phyloP scores from a whole-genome alignment of 495 filamentous ascomycete species.

The Saxophila tyrrhenica region DNA sequence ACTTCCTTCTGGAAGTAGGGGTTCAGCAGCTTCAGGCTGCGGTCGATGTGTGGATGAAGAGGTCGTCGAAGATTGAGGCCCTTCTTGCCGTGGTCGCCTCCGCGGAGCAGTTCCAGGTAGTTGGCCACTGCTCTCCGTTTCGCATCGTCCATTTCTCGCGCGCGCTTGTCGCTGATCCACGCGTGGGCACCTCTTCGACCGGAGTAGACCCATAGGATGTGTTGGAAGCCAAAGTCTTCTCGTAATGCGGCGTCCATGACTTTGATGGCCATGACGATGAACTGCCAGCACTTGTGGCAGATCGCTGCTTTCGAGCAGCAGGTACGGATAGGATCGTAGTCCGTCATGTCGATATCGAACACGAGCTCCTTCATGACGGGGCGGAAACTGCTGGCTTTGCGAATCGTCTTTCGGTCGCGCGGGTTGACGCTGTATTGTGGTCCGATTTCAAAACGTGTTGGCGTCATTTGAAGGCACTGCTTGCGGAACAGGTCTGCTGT shows the following conservation, averaged over 20 bases:
- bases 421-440: conserved; percentile 91
- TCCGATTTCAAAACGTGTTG: conserved; percentile 93
- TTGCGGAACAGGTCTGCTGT: conserved; percentile 83
- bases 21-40: conserved; percentile 73
- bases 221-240: conserved; percentile 91
- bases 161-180: conserved; percentile 92
- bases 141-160: conserved; percentile 69
- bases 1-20: conserved; percentile 70
- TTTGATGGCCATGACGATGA: conserved; percentile 94
- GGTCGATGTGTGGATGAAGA: conserved; percentile 79
- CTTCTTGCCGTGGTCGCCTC: conserved; percentile 75
- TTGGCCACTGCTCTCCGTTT: conserved; percentile 71
- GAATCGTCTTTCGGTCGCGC: conserved; percentile 77
- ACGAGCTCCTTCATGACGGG: conserved; percentile 85
- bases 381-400: conserved; percentile 58
- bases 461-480: conserved; percentile 74
- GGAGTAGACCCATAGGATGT: conserved; percentile 97
- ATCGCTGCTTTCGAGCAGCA: conserved; percentile 92
- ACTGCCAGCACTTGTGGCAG: conserved; percentile 88
- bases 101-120: conserved; percentile 78
- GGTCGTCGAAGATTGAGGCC: conserved; percentile 76
- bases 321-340: conserved; percentile 93
- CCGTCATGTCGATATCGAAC: conserved; percentile 98
- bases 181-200: conserved; percentile 93
- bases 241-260: conserved; percentile 74